Base-by-base conservation (phyloP, 2,329 filamentous ascomycete genomes). In the Podosphaera xanthii region DNA sequence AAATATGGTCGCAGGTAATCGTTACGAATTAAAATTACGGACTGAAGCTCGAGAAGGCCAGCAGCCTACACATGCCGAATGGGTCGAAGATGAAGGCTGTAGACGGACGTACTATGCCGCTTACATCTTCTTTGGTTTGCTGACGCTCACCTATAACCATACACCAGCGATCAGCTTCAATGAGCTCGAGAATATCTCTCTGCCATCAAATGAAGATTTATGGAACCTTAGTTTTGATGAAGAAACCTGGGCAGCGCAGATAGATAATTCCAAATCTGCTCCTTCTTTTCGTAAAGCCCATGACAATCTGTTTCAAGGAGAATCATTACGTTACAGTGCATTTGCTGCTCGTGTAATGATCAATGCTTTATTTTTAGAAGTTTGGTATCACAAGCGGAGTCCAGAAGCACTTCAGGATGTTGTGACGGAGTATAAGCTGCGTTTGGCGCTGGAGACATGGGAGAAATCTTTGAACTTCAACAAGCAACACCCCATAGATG, bases 281-380 rank as follows among this genome's bases (percentile, higher is more conserved):
- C 82, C 90, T 60, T 94, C 90, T 0, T 95, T 97, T 69, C 86
- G 92, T 72, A 85, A 94, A 67, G 91, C 92, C 0, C 91, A 97
- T 68, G 89, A 94, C 72, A 90, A 89, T 62, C 80, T 98, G 3
- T 97, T 97, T 76, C 89, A 95, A 70, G 92, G 91, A 63, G 88
- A 96, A 69, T 80, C 81, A 60, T 80, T 91, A 58, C 84, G 85
- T 66, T 98, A 97, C 76, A 97, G 91, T 69, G 91, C 91, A 1
- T 98, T 97, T 70, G 91, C 90, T 4, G 94, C 92, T 9, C 87
- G 92, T 62, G 88, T 97, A 63, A 94, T 98, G 87, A 96, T 97
- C 77, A 98, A 97, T 68, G 91, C 92, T 9, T 77, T 98, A 63
- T 98, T 97, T 77, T 78, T 98, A 56, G 92, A 97, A 71, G 91